Base-by-base conservation (phyloP, 148 eudicot species). In the Fagopyrum homotropicum region DNA sequence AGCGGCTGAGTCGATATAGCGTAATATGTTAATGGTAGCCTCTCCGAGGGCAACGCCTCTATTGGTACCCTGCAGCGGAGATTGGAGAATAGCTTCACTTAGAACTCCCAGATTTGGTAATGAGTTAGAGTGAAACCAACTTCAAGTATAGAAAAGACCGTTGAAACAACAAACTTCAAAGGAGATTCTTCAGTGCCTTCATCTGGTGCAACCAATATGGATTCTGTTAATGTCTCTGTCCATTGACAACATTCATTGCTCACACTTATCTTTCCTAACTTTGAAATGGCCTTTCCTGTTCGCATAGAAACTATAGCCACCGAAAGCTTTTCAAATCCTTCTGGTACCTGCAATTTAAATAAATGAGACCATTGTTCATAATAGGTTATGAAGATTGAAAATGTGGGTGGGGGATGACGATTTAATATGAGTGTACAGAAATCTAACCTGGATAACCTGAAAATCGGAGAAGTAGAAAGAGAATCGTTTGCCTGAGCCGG, bases 271-370 rank as follows among this genome's bases (percentile, higher is more conserved):
- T 89, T 91, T 45, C 84, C 88, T 44, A 85, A 78, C 72, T 89
- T 91, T n/a, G 79, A 75, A 45, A 87, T 64, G 7, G 86, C 81
- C 81, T 85, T 91, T 64, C 93, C 97, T 47, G 90, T 87, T 82
- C 86, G 91, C 51, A 74, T 77, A 40, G 87, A 84, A 56, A 82
- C 78, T 22, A 87, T 73, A 60, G 85, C 79, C 61, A 91, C 81
- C 16, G 78, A 83, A 54, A 91, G 88, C 81, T 80, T 91, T 76
- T 91, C 97, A 93, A 91, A 91, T 78, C 93, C 93, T 81, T 86
- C 88, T 6, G 97, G 97, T 68, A 89, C 97, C 97, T 91, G 44
- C 16, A 40, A 61, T 10, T 3, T 7, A 22, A 57, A 57, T 22
- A 29, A 48, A 47, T 51, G 48, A 43, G 40, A 5, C 30, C 63